Evolutionary conservation across 176 grass and related monocot species (phyloP).

Genomic region (Oryza nivara): DNA sequence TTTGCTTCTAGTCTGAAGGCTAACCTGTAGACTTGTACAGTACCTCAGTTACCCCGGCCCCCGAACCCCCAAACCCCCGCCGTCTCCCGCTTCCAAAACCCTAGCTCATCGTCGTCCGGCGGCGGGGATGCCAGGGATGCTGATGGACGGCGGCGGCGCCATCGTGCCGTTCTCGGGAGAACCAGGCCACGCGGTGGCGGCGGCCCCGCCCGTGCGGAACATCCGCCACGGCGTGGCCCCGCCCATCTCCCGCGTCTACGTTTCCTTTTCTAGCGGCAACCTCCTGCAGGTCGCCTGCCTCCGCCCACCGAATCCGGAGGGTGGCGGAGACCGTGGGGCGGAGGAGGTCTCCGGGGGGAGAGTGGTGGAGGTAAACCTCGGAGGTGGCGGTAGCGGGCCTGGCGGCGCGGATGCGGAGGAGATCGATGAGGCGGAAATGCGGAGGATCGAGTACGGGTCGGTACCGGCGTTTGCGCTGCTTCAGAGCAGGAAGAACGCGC

Average conservation of each 20-base stretch:
- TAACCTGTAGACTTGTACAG: no score
- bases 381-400: constrained; percentile 13
- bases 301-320: constrained; percentile 35
- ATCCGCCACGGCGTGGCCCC: constrained; percentile 67
- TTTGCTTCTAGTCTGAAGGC: no score
- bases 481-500: constrained; percentile 75
- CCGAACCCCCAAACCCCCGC: background rate
- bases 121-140: constrained; percentile 75
- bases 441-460: constrained; percentile 86
- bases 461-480: constrained; percentile 72
- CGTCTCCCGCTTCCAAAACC: constrained; percentile 47
- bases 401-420: constrained; percentile 42
- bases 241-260: constrained; percentile 73
- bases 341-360: constrained; percentile 67
- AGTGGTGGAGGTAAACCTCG: constrained; percentile 79
- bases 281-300: constrained; percentile 88
- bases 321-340: background rate
- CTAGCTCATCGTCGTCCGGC: constrained; percentile 34
- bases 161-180: constrained; percentile 71
- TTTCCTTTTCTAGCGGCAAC: constrained; percentile 88
- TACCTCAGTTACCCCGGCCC: no score
- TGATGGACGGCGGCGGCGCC: constrained; percentile 52
- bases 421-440: constrained; percentile 64
- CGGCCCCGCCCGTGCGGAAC: constrained; percentile 49
- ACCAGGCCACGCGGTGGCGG: constrained; percentile 11